Evolutionary conservation across 2,329 filamentous ascomycete genomes (phyloP), one percentile per base, ranked within the genome.

Genomic region (Fusarium sublunatum): DNA sequence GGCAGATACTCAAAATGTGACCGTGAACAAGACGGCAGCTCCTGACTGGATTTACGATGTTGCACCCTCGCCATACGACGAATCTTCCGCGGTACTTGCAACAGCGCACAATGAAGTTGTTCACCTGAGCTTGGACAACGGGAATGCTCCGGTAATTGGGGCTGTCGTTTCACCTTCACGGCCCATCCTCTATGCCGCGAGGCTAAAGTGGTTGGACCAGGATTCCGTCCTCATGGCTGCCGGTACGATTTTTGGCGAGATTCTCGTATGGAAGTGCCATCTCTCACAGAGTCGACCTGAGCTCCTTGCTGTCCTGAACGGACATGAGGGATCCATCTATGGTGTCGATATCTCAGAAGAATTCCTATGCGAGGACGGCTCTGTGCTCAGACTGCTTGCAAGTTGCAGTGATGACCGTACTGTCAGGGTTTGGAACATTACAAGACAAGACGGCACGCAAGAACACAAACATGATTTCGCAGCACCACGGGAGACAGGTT

Each of bases 401-500:
- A 97, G 91, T 70, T 99, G 95, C 74, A 98, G 94, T 71, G 95
- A 99, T 72, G 95, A 99, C 76, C 85, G 95, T 46, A 97, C 93
- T 0, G 87, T 99, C 22, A 84, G 91, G 12, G 78, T 98, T 2
- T 98, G 95, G 94, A 87, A 97, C 71, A 86, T 97, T 7, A 88
- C 88, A 0, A 82, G 87, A 53, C 79, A 81, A 13, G 53, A 54
- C 3, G 55, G 54, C 3, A 15, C 52, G 13, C 29, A 44, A 11
- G 43, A 52, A 11, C 32, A 38, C 9, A 36, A 46, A 11, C 59
- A 54, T 29, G 69, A 67, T 19, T 55, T 75, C 12, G 65, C 72
- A 9, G 77, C 74, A 32, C 78, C 77, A 2, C 78, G 83, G 51
- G 85, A 87, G 71, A 92, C 88, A 3, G 88, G 88, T 0, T 91